Conservation (phyloP, 805 yeast species). For the Candida railenensis region DNA sequence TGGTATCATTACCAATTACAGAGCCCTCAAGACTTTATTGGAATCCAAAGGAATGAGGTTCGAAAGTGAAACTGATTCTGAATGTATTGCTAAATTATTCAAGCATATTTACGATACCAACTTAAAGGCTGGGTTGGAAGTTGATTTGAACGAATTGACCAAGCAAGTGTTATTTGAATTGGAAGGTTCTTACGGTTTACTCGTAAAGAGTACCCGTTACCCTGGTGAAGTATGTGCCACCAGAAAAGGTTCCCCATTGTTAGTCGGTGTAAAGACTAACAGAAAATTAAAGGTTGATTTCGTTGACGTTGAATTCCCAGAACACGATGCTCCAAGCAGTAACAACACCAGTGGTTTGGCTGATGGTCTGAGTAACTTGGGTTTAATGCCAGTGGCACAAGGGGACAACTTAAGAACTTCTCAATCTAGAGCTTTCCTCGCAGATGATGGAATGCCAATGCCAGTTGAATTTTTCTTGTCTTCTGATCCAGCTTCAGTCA, state of each 20-base stretch:
- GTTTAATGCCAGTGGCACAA: slow-evolving; percentile 51
- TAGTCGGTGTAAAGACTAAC: slow-evolving; percentile 96
- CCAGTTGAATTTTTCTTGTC: slow-evolving; percentile 96
- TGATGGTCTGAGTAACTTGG: slow-evolving; percentile 20
- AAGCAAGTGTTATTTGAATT: slow-evolving; percentile 89
- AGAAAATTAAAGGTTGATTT: slow-evolving; percentile 94
- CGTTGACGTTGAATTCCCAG: slow-evolving; percentile 97
- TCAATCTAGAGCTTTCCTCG: slow-evolving; percentile 93
- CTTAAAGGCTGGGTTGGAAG: slow-evolving; percentile 65
- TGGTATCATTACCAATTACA: slow-evolving; percentile 96
- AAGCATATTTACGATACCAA: slow-evolving; percentile 85
- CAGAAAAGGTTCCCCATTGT: slow-evolving; percentile 95
- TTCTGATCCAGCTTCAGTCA: slow-evolving; percentile 95
- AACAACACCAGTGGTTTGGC: slow-evolving; percentile 4
- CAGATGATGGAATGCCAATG: slow-evolving; percentile 89
- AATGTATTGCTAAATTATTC: slow-evolving; percentile 93
- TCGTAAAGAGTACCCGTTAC: slow-evolving; percentile 87
- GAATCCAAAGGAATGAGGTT: slow-evolving; percentile 75
- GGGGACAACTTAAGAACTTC: slow-evolving; percentile 74
- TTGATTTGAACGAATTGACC: slow-evolving; percentile 89
- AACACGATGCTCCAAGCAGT: slow-evolving; percentile 34
- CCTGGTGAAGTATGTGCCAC: slow-evolving; percentile 97
- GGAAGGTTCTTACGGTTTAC: slow-evolving; percentile 96
- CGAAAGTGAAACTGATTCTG: slow-evolving; percentile 95
- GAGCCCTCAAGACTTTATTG: slow-evolving; percentile 84